Percentiles rank a stretch among this genome's conserved stretches.
phyloP scores from a whole-genome alignment of 768 basidiomycete genomes.

The Rhizopogon vinicolor region DNA sequence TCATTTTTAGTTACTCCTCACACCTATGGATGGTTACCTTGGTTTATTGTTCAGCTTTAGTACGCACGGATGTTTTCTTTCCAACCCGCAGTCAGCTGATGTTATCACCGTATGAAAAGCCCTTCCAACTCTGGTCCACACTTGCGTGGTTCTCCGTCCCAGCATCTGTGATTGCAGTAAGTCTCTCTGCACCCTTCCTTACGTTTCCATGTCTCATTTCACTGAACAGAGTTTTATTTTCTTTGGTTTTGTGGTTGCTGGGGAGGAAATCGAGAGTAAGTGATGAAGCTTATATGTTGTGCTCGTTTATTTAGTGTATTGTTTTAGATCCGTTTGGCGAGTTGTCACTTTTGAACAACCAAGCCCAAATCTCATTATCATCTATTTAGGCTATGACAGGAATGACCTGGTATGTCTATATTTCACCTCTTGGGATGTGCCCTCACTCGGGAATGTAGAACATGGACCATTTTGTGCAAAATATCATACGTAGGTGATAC shows the following conservation, averaged over 20 bases:
- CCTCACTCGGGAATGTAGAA: constrained; percentile 31
- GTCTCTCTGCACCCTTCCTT: constrained; percentile 8
- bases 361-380: not conserved
- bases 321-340: constrained; percentile 40
- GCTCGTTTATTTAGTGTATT: not conserved
- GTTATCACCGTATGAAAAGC: constrained; percentile 30
- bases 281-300: constrained; percentile 5
- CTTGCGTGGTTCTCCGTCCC: constrained; percentile 64
- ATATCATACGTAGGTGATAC: constrained; percentile 51
- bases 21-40: constrained; percentile 64
- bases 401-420: constrained; percentile 53
- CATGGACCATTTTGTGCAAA: constrained; percentile 65
- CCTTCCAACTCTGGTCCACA: constrained; percentile 55
- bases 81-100: not conserved
- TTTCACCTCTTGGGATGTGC: not conserved
- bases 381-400: constrained; percentile 51
- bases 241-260: constrained; percentile 69
- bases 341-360: constrained; percentile 2
- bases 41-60: constrained; percentile 59
- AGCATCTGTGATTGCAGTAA: constrained; percentile 46
- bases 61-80: constrained; percentile 21
- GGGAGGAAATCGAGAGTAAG: constrained; percentile 72
- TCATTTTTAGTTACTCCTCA: constrained; percentile 46
- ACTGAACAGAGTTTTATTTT: constrained; percentile 53
- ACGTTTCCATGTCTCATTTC: not conserved